These are phyloP conservation scores for Elsinoe fawcettii DNA, from an alignment of 2,329 filamentous ascomycete species.

Conservation along the genomic window DNA sequence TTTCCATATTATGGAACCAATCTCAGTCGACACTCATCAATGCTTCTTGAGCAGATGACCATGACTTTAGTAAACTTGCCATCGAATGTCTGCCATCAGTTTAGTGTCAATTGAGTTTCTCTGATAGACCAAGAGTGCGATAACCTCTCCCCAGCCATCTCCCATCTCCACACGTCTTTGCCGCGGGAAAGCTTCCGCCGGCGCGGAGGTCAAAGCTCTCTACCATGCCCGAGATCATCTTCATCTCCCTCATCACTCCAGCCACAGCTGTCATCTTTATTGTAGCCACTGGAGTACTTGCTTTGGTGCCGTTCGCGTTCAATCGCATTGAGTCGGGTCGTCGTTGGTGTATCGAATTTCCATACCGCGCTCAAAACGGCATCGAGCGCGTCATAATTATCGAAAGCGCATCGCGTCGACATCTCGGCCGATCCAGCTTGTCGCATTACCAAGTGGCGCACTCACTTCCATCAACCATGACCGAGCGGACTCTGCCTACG, in stretches of 20 bases:
- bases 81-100: no score
- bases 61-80: no score
- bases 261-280: background rate
- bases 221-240: background rate
- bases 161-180: background rate
- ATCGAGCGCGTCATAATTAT: slow-evolving; percentile 10
- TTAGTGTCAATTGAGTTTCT: no score
- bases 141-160: slow-evolving; percentile 9
- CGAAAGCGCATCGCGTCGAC: slow-evolving; percentile 11
- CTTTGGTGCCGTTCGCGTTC: background rate
- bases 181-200: background rate
- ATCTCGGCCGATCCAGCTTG: background rate
- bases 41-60: no score
- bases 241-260: slow-evolving; percentile 2
- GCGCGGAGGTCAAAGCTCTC: background rate
- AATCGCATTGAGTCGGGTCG: background rate
- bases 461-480: slow-evolving; percentile 18
- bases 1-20: no score
- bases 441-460: background rate
- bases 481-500: slow-evolving; percentile 43
- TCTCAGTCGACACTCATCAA: no score
- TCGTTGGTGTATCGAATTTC: background rate
- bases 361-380: background rate
- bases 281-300: background rate
- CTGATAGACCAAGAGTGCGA: background rate